Conservation (phyloP, 1,284 basidiomycete species). For the Ceratobasidium sp. region DNA sequence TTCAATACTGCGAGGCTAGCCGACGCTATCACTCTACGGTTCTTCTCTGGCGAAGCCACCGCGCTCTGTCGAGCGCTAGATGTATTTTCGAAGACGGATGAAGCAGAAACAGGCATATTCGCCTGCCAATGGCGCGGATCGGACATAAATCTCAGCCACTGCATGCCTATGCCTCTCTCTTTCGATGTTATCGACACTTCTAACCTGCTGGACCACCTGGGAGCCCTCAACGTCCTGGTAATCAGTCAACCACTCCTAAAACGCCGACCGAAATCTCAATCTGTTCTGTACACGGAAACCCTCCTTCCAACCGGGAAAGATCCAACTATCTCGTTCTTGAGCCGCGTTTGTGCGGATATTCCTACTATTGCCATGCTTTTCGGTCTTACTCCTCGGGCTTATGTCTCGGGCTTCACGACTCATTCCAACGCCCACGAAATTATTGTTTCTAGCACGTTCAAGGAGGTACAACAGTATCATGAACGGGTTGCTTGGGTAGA, state of each 20-base stretch:
- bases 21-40: conserved; percentile 20
- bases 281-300: conserved; percentile 26
- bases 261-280: neutral
- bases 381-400: conserved; percentile 27
- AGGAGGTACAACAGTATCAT: neutral
- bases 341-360: conserved; percentile 1
- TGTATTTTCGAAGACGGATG: neutral
- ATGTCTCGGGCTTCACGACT: conserved; percentile 13
- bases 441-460: neutral
- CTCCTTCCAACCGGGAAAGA: neutral
- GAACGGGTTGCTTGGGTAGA: conserved; percentile 24
- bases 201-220: conserved; percentile 66
- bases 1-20: conserved; percentile 52
- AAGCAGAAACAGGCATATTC: conserved; percentile 51
- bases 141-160: conserved; percentile 55
- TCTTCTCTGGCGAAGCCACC: conserved; percentile 19
- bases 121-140: conserved; percentile 60
- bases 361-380: conserved; percentile 12
- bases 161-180: conserved; percentile 49
- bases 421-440: conserved; percentile 20
- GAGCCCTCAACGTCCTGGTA: conserved; percentile 7
- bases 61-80: neutral
- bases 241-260: conserved; percentile 29
- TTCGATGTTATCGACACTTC: conserved; percentile 71
- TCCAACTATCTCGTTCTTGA: neutral